phyloP scores from a whole-genome alignment of 225 moss, liverwort and hornwort species.

The Pleurozium schreberi region DNA sequence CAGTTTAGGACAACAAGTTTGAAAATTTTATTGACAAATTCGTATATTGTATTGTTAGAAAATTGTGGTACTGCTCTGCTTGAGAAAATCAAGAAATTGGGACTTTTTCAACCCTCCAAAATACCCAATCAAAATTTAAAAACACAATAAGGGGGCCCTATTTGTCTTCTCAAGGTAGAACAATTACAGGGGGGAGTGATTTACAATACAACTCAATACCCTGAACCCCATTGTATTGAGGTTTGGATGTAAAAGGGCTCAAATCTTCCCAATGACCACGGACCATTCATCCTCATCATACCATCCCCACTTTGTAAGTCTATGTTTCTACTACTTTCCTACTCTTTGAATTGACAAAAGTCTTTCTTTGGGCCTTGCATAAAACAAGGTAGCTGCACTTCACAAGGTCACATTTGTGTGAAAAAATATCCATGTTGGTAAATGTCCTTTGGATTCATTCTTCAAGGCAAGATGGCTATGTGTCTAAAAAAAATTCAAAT shows the following conservation, averaged over 20 bases:
- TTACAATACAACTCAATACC: neutral
- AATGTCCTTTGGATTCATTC: too few relatives aligned
- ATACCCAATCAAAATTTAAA: neutral
- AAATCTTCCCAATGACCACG: neutral
- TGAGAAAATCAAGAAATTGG: neutral
- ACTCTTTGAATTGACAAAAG: too few relatives aligned
- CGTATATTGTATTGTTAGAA: accelerated
- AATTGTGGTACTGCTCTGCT: neutral
- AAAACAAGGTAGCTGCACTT: too few relatives aligned
- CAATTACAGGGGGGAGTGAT: neutral
- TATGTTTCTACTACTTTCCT: neutral
- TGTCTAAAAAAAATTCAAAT: too few relatives aligned
- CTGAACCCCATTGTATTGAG: neutral
- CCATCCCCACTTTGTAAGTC: neutral
- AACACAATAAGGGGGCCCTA: neutral
- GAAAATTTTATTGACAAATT: neutral
- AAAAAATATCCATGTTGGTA: too few relatives aligned
- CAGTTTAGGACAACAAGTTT: neutral
- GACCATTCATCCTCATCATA: neutral
- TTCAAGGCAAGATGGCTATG: too few relatives aligned
- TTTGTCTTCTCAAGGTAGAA: neutral
- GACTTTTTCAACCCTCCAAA: neutral
- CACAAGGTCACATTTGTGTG: too few relatives aligned
- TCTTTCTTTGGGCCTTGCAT: too few relatives aligned
- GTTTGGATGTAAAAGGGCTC: neutral